These are phyloP conservation scores for Carallia pectinifolia DNA, from an alignment of 345 rosid genomes.

Conservation along the genomic window DNA sequence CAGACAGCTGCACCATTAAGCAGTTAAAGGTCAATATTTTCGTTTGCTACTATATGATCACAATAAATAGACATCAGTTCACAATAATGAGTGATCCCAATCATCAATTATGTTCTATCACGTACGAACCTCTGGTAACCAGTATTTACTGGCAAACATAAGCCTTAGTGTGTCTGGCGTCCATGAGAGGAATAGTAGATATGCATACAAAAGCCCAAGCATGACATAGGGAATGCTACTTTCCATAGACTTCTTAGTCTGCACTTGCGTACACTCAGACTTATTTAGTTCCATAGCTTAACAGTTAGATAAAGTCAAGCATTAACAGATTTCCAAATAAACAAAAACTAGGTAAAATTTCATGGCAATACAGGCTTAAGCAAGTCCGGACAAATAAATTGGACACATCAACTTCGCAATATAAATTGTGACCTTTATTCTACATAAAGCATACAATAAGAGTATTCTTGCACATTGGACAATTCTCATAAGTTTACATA, in stretches of 20 bases:
- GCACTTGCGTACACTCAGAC: constrained; percentile 15
- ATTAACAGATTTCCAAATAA: not conserved
- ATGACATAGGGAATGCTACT: constrained; percentile 59
- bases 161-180: constrained; percentile 63
- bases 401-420: not conserved
- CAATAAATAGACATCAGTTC: not conserved
- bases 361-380: not conserved
- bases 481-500: not conserved
- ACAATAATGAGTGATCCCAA: not conserved
- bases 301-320: not conserved
- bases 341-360: not conserved
- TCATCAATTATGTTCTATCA: not conserved
- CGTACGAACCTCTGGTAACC: constrained; percentile 73
- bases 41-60: not conserved
- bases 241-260: constrained; percentile 79
- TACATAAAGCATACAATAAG: not conserved
- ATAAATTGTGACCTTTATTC: not conserved
- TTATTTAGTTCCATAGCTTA: not conserved
- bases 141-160: constrained; percentile 75
- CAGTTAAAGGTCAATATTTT: not conserved
- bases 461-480: not conserved
- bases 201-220: constrained; percentile 71
- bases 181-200: constrained; percentile 83
- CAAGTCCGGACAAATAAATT: not conserved
- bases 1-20: constrained; percentile 54